Conservation (phyloP, 1,139 yeast species). For the Candida sp. region DNA sequence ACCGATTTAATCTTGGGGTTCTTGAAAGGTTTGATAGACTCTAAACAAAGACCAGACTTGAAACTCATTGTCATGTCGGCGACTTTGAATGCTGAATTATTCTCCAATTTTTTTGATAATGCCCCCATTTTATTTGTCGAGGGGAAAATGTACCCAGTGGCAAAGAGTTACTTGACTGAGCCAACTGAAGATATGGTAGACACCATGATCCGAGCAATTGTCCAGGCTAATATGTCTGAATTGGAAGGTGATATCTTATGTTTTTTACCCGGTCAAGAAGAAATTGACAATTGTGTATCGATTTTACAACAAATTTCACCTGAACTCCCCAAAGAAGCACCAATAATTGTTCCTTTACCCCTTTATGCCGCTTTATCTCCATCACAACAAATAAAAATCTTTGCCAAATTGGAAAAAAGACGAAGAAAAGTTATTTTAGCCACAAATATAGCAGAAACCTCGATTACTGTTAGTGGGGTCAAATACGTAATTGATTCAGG, state of each 20-base stretch:
- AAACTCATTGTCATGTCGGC: slow-evolving; percentile 86
- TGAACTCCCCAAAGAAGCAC: slow-evolving; percentile 70
- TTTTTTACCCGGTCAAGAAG: slow-evolving; percentile 96
- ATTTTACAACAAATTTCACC: slow-evolving; percentile 61
- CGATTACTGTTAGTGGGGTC: slow-evolving; percentile 95
- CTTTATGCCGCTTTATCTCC: slow-evolving; percentile 94
- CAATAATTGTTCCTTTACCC: slow-evolving; percentile 73
- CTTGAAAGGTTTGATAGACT: slow-evolving; percentile 58
- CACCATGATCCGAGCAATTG: slow-evolving; percentile 66
- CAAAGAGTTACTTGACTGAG: slow-evolving; percentile 57
- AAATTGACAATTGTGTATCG: slow-evolving; percentile 81
- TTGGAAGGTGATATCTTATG: slow-evolving; percentile 86
- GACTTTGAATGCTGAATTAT: slow-evolving; percentile 89
- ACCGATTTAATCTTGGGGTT: slow-evolving; percentile 92
- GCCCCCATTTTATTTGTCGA: slow-evolving; percentile 85
- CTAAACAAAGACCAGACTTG: slow-evolving; percentile 50
- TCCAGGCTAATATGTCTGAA: slow-evolving; percentile 78
- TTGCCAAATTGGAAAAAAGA: slow-evolving; percentile 53
- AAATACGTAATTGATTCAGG: slow-evolving; percentile 93
- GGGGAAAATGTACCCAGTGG: slow-evolving; percentile 87
- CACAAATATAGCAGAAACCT: slow-evolving; percentile 96
- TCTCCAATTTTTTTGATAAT: slow-evolving; percentile 69
- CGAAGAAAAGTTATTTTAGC: slow-evolving; percentile 84
- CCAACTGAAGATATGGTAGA: slow-evolving; percentile 80
- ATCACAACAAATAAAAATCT: slow-evolving; percentile 73